Evolutionary conservation across 129 eudicot species (phyloP).

Genomic region (Solidago caesia): DNA sequence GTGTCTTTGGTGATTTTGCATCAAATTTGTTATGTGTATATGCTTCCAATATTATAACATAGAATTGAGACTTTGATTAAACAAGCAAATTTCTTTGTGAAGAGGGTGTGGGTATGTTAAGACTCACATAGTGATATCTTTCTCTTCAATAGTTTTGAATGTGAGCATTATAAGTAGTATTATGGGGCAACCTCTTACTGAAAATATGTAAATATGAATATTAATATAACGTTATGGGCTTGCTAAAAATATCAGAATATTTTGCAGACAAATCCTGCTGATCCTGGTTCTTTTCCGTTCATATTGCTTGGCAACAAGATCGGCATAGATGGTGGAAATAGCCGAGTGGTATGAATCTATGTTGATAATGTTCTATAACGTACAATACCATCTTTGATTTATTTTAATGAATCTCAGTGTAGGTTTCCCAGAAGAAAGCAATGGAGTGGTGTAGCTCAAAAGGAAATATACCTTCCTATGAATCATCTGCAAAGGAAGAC

Average conservation of each 20-base stretch:
- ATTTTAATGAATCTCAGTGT: conserved; percentile 5
- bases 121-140: not conserved
- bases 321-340: conserved; percentile 91
- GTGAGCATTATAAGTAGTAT: not conserved
- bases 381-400: not conserved
- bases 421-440: conserved; percentile 84
- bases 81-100: not conserved
- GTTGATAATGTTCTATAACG: not conserved
- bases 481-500: conserved; percentile 93
- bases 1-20: conserved; percentile 2
- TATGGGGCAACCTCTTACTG: not conserved
- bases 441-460: conserved; percentile 89
- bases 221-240: not conserved
- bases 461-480: conserved; percentile 84
- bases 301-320: conserved; percentile 87
- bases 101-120: not conserved
- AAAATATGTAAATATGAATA: not conserved
- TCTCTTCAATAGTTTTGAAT: not conserved
- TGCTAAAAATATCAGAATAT: conserved; percentile 20
- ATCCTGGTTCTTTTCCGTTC: conserved; percentile 70
- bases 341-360: conserved; percentile 66
- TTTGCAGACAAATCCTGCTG: conserved; percentile 82
- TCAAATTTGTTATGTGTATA: not conserved
- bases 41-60: not conserved
- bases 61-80: not conserved